Percentiles rank a stretch among this genome's conserved stretches.
Evolutionary conservation across 2,329 filamentous ascomycete genomes (phyloP).

Genomic region (Colletotrichum theobromicola): DNA sequence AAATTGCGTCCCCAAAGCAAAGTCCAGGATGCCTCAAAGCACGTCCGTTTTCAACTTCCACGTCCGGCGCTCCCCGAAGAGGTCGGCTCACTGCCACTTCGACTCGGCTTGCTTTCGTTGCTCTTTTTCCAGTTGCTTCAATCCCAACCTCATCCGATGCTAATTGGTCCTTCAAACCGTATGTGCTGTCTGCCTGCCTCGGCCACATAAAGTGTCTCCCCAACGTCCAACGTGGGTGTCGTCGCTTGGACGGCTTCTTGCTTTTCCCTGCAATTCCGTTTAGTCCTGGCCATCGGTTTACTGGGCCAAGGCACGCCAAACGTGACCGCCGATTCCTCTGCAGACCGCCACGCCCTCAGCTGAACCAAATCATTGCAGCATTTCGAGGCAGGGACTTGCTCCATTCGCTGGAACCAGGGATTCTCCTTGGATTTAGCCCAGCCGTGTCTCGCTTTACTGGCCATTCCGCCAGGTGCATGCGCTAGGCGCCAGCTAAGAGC

Average conservation of each 20-base stretch:
- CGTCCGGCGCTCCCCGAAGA: background rate
- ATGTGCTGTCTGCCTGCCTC: background rate
- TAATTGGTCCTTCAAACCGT: background rate
- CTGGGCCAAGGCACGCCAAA: background rate
- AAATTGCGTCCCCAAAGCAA: background rate
- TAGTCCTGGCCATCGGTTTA: background rate
- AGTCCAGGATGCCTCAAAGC: background rate
- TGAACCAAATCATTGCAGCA: slow-evolving; percentile 7
- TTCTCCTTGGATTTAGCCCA: background rate
- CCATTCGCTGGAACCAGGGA: slow-evolving; percentile 3
- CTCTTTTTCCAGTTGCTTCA: background rate
- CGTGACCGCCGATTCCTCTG: background rate
- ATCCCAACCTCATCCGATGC: background rate
- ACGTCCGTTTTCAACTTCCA: background rate
- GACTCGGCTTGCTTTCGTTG: background rate
- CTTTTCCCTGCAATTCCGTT: background rate
- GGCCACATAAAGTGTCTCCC: background rate
- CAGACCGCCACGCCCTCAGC: slow-evolving; percentile 20
- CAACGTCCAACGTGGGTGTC: background rate
- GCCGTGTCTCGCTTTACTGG: slow-evolving; percentile 14
- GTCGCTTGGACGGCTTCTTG: background rate
- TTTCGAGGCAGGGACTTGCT: background rate
- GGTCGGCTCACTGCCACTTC: background rate
- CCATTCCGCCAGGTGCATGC: slow-evolving; percentile 5
- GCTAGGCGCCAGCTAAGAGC: slow-evolving; percentile 10